phyloP scores from a whole-genome alignment of 352 stramenopile species.

The Phytopythium ostracodes region DNA sequence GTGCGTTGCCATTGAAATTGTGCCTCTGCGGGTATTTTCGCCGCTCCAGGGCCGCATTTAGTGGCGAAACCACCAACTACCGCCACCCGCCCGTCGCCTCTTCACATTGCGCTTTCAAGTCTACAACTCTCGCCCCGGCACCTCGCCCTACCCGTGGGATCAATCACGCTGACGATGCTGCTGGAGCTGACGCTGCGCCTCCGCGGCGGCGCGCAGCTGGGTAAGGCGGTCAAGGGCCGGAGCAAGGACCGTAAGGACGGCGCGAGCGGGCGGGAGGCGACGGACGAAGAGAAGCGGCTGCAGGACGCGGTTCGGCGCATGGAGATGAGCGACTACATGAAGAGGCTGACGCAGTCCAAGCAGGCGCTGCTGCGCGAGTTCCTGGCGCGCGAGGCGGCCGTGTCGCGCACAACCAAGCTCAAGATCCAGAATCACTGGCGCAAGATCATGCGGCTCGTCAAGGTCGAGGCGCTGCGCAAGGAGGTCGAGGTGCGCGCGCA shows the following conservation, averaged over 20 bases:
- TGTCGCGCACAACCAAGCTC: slow-evolving; percentile 81
- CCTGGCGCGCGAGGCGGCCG: slow-evolving; percentile 65
- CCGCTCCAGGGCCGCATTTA: no score
- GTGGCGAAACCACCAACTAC: neutral
- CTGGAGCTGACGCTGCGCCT: slow-evolving; percentile 42
- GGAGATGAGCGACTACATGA: slow-evolving; percentile 86
- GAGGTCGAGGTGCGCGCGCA: slow-evolving; percentile 91
- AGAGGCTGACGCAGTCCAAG: slow-evolving; percentile 74
- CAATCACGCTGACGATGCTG: no score
- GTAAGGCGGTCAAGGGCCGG: slow-evolving; percentile 74
- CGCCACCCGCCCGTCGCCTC: neutral
- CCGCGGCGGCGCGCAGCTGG: slow-evolving; percentile 62
- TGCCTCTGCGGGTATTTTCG: neutral
- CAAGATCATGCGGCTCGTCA: slow-evolving; percentile 95
- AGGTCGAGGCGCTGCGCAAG: slow-evolving; percentile 89
- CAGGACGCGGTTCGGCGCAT: slow-evolving; percentile 77
- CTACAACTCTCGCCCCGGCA: no score
- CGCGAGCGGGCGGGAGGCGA: slow-evolving; percentile 26
- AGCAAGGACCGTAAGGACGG: slow-evolving; percentile 78
- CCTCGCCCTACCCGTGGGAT: no score
- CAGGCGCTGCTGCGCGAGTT: slow-evolving; percentile 75
- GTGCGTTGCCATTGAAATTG: neutral
- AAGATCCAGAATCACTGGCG: slow-evolving; percentile 96
- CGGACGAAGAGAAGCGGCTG: slow-evolving; percentile 65
- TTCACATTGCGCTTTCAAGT: neutral